A percentile compares a stretch with the other conserved stretches of the same genome.
These are phyloP conservation scores for Beauveria asiatica DNA, from an alignment of 2,329 filamentous ascomycete genomes.

Conservation along the genomic window DNA sequence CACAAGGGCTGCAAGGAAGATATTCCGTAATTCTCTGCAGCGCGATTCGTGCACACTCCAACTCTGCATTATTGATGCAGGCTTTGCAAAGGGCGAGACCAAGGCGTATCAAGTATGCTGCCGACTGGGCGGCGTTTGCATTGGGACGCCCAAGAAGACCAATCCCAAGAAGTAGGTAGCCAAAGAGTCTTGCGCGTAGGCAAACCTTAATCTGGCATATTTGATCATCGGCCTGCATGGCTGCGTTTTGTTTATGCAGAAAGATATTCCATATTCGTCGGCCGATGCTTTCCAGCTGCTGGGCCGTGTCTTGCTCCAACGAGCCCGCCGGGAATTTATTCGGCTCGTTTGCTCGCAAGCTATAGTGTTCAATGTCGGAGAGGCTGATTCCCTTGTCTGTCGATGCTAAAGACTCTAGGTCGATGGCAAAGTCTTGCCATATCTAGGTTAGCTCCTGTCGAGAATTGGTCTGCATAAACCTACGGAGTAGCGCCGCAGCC, in stretches of 20 bases:
- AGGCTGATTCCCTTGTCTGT: neutral
- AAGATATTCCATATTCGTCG: slow-evolving; percentile 3
- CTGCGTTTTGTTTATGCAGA: neutral
- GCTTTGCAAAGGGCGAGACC: slow-evolving; percentile 57
- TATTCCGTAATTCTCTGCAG: slow-evolving; percentile 58
- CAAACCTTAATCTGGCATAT: neutral
- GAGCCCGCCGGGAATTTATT: neutral
- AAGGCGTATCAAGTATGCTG: slow-evolving; percentile 52
- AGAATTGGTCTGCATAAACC: neutral
- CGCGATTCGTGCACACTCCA: slow-evolving; percentile 49
- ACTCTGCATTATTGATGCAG: slow-evolving; percentile 40
- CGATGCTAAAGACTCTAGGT: neutral
- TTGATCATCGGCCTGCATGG: neutral
- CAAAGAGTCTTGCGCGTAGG: neutral
- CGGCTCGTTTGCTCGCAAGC: neutral
- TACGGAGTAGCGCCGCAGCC: neutral
- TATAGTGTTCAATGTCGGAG: neutral
- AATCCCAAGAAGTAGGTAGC: neutral
- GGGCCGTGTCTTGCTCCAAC: neutral
- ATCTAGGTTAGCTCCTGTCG: neutral
- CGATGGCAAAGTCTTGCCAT: neutral
- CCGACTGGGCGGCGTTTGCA: neutral
- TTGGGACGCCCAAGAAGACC: neutral
- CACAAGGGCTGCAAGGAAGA: slow-evolving; percentile 18
- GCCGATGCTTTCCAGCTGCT: neutral